phyloP scores from a whole-genome alignment of 1,139 yeast genomes.

The Yamadazyma pseudoaaseri region DNA sequence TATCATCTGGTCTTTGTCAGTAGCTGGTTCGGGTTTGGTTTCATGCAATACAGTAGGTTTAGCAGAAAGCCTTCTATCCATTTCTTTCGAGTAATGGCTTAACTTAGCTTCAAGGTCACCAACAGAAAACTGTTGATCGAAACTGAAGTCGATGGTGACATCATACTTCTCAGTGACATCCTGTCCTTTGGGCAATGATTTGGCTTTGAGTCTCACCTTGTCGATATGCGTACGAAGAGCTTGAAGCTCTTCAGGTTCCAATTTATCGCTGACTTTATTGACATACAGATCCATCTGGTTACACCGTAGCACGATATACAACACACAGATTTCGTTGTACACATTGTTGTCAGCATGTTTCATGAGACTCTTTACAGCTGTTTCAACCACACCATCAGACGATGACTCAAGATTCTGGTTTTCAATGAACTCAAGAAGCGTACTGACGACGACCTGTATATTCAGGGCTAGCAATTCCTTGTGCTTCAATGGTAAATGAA shows the following conservation, averaged over 20 bases:
- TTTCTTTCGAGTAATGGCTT: no score
- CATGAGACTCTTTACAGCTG: not conserved
- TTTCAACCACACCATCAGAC: not conserved
- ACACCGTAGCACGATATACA: not conserved
- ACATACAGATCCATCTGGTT: not conserved
- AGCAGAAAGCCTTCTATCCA: no score
- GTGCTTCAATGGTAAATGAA: no score
- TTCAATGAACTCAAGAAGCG: not conserved
- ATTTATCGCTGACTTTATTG: no score
- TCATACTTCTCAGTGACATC: constrained; percentile 1
- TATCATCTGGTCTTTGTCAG: constrained; percentile 15
- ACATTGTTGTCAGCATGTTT: not conserved
- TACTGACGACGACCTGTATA: not conserved
- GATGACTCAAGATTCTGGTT: constrained; percentile 1
- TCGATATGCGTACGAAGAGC: no score
- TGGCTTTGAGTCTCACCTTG: not conserved
- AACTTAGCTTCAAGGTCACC: no score
- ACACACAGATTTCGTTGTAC: not conserved
- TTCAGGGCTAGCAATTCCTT: no score
- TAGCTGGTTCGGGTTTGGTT: not conserved
- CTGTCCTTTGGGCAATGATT: not conserved
- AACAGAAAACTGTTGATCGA: no score
- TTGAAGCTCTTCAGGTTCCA: no score
- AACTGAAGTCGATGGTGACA: not conserved
- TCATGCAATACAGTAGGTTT: no score